A percentile compares a stretch with the other conserved stretches of the same genome.
These are phyloP conservation scores for Colletotrichum chrysophilum DNA, from an alignment of 2,329 filamentous ascomycete genomes.

Conservation along the genomic window DNA sequence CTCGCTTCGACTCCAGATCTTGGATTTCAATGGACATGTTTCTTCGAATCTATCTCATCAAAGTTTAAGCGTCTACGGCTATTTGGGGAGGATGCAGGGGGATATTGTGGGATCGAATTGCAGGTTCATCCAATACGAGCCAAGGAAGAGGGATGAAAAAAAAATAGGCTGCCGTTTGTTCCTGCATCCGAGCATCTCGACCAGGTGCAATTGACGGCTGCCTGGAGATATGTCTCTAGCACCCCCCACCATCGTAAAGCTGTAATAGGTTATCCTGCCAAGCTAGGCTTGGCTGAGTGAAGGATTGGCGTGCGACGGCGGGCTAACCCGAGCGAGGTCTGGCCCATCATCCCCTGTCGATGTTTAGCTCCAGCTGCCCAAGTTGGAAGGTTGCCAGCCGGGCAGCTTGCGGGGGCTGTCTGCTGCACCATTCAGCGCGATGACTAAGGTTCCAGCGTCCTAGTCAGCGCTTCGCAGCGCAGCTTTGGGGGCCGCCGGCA, in stretches of 20 bases:
- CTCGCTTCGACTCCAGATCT: neutral
- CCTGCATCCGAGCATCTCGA: neutral
- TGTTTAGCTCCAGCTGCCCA: neutral
- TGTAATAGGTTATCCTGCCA: neutral
- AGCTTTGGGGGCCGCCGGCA: neutral
- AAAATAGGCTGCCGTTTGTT: neutral
- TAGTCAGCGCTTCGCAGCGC: neutral
- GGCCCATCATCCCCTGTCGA: neutral
- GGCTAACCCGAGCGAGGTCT: neutral
- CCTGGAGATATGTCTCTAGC: neutral
- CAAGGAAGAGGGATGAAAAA: neutral
- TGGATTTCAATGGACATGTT: neutral
- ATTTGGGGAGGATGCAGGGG: neutral
- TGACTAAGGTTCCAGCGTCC: neutral
- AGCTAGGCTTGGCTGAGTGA: neutral
- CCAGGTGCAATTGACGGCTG: slow-evolving; percentile 7
- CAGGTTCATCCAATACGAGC: slow-evolving; percentile 7
- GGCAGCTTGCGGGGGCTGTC: neutral
- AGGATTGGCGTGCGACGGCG: neutral
- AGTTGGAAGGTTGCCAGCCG: neutral
- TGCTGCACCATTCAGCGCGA: neutral
- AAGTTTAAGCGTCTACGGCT: neutral
- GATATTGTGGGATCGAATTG: neutral
- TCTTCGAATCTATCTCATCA: neutral
- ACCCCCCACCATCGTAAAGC: neutral